These are phyloP conservation scores for Paramarasmius palmivorus DNA, from an alignment of 1,284 basidiomycete species.

Conservation along the genomic window DNA sequence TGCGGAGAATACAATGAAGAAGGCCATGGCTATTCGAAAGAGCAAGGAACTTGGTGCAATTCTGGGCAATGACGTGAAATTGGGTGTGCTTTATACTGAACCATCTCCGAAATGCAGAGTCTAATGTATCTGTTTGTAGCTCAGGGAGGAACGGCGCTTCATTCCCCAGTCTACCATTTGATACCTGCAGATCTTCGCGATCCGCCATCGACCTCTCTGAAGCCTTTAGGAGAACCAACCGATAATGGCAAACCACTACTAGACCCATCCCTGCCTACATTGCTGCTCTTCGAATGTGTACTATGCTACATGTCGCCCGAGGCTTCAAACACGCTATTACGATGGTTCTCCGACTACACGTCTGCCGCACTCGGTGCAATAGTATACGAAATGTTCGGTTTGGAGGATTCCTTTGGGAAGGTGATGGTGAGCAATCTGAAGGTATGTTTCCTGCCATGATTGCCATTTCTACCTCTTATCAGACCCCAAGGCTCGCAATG, in stretches of 20 bases:
- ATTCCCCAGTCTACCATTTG: constrained; percentile 70
- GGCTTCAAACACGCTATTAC: constrained; percentile 60
- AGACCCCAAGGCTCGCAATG: constrained; percentile 60
- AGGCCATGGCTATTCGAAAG: constrained; percentile 81
- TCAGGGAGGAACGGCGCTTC: constrained; percentile 70
- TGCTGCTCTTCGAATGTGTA: constrained; percentile 90
- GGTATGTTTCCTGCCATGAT: constrained; percentile 36
- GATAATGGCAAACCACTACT: constrained; percentile 39
- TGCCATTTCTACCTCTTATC: background rate
- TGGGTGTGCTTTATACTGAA: constrained; percentile 37
- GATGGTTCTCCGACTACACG: constrained; percentile 74
- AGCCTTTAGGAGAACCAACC: constrained; percentile 30
- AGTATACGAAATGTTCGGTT: constrained; percentile 89
- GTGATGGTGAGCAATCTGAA: constrained; percentile 88
- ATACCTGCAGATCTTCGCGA: constrained; percentile 75
- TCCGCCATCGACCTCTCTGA: constrained; percentile 44
- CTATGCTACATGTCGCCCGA: constrained; percentile 82
- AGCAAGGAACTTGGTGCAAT: constrained; percentile 57
- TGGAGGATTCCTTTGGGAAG: constrained; percentile 81
- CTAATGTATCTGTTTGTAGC: constrained; percentile 34
- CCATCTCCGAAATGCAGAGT: constrained; percentile 4
- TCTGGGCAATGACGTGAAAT: constrained; percentile 50
- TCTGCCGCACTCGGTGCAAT: constrained; percentile 50
- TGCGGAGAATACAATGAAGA: constrained; percentile 78
- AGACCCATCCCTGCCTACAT: constrained; percentile 70